These are phyloP conservation scores for Claviceps cyperi DNA, from an alignment of 2,329 filamentous ascomycete species.

Conservation along the genomic window DNA sequence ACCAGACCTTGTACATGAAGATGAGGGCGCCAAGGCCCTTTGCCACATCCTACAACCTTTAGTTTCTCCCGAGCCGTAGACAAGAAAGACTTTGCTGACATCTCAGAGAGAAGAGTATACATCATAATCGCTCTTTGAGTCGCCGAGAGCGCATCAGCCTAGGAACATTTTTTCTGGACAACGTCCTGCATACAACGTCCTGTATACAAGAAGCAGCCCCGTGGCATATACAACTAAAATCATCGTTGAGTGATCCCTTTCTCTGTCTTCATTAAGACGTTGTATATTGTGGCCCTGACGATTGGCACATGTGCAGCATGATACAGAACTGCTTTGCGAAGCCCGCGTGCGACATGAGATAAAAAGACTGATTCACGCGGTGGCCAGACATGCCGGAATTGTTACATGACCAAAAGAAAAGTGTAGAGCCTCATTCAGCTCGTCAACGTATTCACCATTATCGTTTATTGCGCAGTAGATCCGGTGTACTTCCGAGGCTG, in stretches of 20 bases:
- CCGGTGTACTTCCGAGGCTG: neutral
- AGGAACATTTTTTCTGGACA: neutral
- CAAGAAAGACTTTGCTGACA: neutral
- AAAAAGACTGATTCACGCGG: neutral
- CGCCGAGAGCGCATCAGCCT: neutral
- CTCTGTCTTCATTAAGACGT: neutral
- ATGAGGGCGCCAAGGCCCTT: neutral
- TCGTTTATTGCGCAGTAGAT: neutral
- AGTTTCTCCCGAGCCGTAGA: neutral
- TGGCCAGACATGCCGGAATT: neutral
- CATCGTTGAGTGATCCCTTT: neutral
- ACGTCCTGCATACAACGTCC: too few relatives aligned
- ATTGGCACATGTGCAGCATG: constrained; percentile 1
- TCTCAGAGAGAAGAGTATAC: neutral
- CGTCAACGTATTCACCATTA: neutral
- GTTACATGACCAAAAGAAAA: neutral
- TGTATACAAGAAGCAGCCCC: neutral
- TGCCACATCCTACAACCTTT: too few relatives aligned
- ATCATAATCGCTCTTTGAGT: neutral
- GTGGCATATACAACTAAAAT: neutral
- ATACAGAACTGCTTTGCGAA: constrained; percentile 7
- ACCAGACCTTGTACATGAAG: neutral
- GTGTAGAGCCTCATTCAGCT: neutral
- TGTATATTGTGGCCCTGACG: neutral
- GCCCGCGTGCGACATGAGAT: neutral